Base-by-base conservation (phyloP, 1,139 yeast genomes). In the Saccharomycopsis hybrid region DNA sequence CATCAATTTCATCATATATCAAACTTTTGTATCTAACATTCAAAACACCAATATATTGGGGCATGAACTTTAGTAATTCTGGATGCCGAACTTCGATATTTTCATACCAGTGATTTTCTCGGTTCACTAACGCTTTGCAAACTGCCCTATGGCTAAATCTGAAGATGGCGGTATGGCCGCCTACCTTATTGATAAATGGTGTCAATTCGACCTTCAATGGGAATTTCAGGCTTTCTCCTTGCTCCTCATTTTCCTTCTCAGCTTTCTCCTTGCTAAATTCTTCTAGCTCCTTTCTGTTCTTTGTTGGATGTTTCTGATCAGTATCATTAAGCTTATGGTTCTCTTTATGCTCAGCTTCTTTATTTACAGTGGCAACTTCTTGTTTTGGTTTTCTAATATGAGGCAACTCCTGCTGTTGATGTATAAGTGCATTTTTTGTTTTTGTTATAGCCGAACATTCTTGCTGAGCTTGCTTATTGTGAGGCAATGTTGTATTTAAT, bases 161-260 rank as follows among this genome's bases (percentile, higher is more conserved):
- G 67, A 92, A 94, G 44, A 94, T 89, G 1, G 97, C 97, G 0
- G 97, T 92, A 64, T 94, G 99, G 0, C 99, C 99, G 7, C 99
- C 99, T 5, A 94, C 98, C 62, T 86, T 86, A 62, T 92, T 90
- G 57, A 83, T 80, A 68, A 85, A 90, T 1, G 95, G 96, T 48
- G 87, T 79, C 51, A 90, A 68, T 62, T 89, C 96, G 1, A 89
- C 96, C 1, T 96, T 82, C 44, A 82, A 67, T 1, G 89, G 86
- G 58, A 72, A 82, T 37, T 71, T 69, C 4, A 67, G 62, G 8
- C 60, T 60, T 31, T 62, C 61, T 7, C 58, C 60, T 4, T 51
- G 46, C 2, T 50, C 51, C 5, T 43, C 28, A 31, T 42, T 29
- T 29, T 18, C 48, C 30, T 29, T 27, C 3, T n/a, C n/a, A 25